Conservation (phyloP, 1,139 yeast genomes). For the Nakaseomyces nivariensis region DNA sequence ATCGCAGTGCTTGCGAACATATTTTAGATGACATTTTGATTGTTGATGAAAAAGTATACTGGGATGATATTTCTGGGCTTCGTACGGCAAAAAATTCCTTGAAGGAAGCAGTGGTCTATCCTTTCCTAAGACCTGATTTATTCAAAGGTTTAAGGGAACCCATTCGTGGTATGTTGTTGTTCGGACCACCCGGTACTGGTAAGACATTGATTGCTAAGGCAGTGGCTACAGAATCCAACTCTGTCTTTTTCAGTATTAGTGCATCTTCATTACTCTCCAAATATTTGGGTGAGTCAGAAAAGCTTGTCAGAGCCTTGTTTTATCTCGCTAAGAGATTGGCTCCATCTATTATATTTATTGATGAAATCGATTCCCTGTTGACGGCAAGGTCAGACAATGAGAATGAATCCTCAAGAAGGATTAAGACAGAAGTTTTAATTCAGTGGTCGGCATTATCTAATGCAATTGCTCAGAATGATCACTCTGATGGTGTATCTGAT, state of each 20-base stretch:
- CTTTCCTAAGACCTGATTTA: constrained; percentile 53
- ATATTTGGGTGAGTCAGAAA: constrained; percentile 55
- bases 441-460: constrained; percentile 58
- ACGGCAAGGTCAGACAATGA: constrained; percentile 46
- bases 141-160: constrained; percentile 56
- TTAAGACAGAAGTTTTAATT: constrained; percentile 52
- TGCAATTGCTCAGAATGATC: constrained; percentile 38
- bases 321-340: constrained; percentile 43
- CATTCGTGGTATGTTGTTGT: constrained; percentile 51
- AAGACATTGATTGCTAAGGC: constrained; percentile 54
- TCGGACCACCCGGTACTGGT: constrained; percentile 50
- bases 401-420: constrained; percentile 41
- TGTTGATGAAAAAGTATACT: constrained; percentile 46
- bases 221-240: constrained; percentile 55
- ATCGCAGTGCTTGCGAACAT: constrained; percentile 35
- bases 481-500: constrained; percentile 10
- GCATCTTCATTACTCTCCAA: constrained; percentile 54
- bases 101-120: constrained; percentile 59
- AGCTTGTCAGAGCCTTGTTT: constrained; percentile 50
- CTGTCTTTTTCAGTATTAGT: constrained; percentile 54
- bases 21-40: constrained; percentile 42
- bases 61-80: constrained; percentile 59
- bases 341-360: constrained; percentile 40
- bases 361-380: constrained; percentile 54
- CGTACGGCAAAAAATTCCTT: constrained; percentile 47